Base-by-base conservation (phyloP, 2,329 filamentous ascomycete genomes). In the Alternaria brassicicola region DNA sequence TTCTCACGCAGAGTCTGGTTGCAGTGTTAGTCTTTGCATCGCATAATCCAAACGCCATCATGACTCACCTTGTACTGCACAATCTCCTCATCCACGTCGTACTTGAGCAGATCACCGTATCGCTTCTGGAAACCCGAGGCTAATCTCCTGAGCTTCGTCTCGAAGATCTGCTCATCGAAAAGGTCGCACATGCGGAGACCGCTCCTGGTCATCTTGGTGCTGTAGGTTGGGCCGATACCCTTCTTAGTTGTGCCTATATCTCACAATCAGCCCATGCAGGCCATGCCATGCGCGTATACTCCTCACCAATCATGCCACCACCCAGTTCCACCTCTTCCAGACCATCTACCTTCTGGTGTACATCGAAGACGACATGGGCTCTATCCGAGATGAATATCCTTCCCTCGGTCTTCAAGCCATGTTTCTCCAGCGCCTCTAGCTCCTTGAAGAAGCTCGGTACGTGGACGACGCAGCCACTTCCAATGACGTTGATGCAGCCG, bases 81-180 rank as follows among this genome's bases (percentile, higher is more conserved):
- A 63, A 93, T 84, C 78, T 93, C 90, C 31, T 87, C 86, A 65
- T 93, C 88, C 6, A 88, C 83, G 61, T 92, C 87, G 70, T 89
- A 88, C 73, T 86, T 73, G 53, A 89, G 77, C 25, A 90, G 77
- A 64, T 89, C 85, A 7, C 89, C 89, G 67, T 87, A 92, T 50
- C 88, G 82, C 79, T 89, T 88, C 79, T 86, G 83, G 78, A 85
- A 90, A n/a, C 85, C 86, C 6, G 77, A 66, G 8, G 84, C 88
- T 46, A 93, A 78, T 23, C 80, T 78, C 38, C 88, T 82, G 41
- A 93, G 78, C 76, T 89, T 90, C 38, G 77, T 71, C 78, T 91
- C 89, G 66, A 93, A 92, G 7, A 83, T 73, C 38, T 84, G 80
- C 72, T 86, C 83, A 72, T 90, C 80, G 73, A 92, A 91, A 62